Conservation (phyloP, 257 asterid species). For the Marsdenia floribunda region DNA sequence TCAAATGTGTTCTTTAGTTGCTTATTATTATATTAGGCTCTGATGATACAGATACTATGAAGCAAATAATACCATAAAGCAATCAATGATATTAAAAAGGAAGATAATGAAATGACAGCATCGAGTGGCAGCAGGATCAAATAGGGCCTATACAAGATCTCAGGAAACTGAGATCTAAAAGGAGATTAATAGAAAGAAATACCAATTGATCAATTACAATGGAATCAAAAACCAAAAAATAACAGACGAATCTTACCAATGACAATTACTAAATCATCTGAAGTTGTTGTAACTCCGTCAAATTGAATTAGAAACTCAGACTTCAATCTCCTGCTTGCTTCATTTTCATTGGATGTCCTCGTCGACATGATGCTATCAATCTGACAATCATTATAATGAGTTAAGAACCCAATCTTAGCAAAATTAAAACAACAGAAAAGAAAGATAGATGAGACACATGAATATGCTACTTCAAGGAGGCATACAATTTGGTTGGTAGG, state of each 20-base stretch:
- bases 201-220: background rate
- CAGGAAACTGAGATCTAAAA: background rate
- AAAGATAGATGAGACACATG: background rate
- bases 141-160: background rate
- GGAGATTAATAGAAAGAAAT: background rate
- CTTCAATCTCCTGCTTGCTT: constrained; percentile 96
- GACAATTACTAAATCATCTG: constrained; percentile 79
- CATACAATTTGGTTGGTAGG: constrained; percentile 2
- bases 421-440: background rate
- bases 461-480: background rate
- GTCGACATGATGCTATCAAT: constrained; percentile 97
- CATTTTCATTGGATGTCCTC: constrained; percentile 87
- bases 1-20: background rate
- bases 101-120: background rate
- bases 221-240: background rate
- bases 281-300: constrained; percentile 87
- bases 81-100: background rate
- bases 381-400: constrained; percentile 31
- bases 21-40: background rate
- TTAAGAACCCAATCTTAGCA: background rate
- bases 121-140: background rate
- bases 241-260: constrained; percentile 57
- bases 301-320: constrained; percentile 95
- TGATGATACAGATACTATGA: background rate
- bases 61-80: background rate